Base-by-base conservation (phyloP, 2,329 filamentous ascomycete species). In the Incumbomyces delicatus region DNA sequence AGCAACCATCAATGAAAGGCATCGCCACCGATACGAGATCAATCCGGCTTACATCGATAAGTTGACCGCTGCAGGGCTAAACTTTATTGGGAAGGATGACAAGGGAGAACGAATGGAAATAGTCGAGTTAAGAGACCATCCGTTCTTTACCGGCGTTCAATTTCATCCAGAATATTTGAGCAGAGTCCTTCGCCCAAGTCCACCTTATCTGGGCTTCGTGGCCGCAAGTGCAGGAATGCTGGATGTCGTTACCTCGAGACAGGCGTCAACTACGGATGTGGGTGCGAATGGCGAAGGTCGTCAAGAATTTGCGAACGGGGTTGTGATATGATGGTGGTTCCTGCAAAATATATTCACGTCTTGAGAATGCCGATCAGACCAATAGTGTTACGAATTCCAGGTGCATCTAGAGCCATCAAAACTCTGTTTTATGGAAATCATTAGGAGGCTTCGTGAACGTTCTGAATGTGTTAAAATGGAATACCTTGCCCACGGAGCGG, bases 21-120 rank as follows among this genome's bases (percentile, higher is more conserved):
- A 95, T 65, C 80, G 88, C 50, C 88, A 95, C 66, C 78, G 87
- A 32, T 95, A 94, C 63, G 88, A 95, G 69, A 85, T 94, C 54
- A 94, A 94, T 67, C 87, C 88, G 0, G 76, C 78, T 10, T 82
- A 83, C 59, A 78, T 94, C 44, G 78, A 83, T 3, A 67, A 68
- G 29, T 72, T 95, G 2, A 75, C 86, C 53, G 67, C 76, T 38
- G 78, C 74, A 4, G 88, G 87, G 1, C 70, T 95, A 29, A 69
- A 74, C 35, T 89, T 94, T 60, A 75, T 89, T 49, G 85, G 84
- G 53, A 88, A 87, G 64, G 87, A 94, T 59, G 80, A 85, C 48
- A 80, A 75, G 50, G 85, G 83, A 37, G 77, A 83, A 56, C 77
- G 87, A 29, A 87, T 92, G 82, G 87, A 94, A 68, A 76, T 88